These are phyloP conservation scores for Nannizziopsis arthrosporioides DNA, from an alignment of 2,329 filamentous ascomycete species.

Conservation along the genomic window DNA sequence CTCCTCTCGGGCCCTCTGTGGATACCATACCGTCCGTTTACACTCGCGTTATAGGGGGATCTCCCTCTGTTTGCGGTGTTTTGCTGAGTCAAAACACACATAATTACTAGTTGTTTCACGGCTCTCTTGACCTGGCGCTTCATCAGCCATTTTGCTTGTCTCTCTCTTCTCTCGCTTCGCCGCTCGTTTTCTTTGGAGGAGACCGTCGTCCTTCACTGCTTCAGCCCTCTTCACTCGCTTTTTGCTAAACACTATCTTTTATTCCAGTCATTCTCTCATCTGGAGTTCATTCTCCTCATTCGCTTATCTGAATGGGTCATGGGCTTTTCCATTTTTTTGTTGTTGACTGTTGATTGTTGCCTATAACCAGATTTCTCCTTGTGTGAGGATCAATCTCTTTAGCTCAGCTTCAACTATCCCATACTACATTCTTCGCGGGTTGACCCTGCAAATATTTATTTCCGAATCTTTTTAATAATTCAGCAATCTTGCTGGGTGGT, in stretches of 20 bases:
- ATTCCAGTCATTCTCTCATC: not conserved
- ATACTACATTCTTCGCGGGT: constrained; percentile 6
- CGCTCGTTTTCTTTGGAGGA: not conserved
- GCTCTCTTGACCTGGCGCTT: not conserved
- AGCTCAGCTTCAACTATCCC: too few relatives aligned
- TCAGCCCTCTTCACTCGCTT: not conserved
- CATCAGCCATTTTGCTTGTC: not conserved
- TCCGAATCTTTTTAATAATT: not conserved
- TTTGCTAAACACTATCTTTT: too few relatives aligned
- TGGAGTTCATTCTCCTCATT: not conserved
- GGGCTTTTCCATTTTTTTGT: not conserved
- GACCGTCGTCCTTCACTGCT: not conserved
- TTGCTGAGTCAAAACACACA: not conserved
- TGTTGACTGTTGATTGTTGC: not conserved
- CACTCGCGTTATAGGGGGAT: not conserved
- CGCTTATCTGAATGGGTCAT: not conserved
- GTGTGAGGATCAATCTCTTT: not conserved
- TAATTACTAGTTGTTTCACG: not conserved
- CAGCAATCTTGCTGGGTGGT: not conserved
- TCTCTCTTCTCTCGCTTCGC: constrained; percentile 3
- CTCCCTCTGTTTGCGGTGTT: not conserved
- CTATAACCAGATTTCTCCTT: not conserved
- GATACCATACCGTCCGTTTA: constrained; percentile 1
- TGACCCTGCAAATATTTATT: constrained; percentile 6
- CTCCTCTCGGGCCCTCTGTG: too few relatives aligned